Evolutionary conservation across 2,329 filamentous ascomycete species (phyloP).

Genomic region (Lojkania enalia): DNA sequence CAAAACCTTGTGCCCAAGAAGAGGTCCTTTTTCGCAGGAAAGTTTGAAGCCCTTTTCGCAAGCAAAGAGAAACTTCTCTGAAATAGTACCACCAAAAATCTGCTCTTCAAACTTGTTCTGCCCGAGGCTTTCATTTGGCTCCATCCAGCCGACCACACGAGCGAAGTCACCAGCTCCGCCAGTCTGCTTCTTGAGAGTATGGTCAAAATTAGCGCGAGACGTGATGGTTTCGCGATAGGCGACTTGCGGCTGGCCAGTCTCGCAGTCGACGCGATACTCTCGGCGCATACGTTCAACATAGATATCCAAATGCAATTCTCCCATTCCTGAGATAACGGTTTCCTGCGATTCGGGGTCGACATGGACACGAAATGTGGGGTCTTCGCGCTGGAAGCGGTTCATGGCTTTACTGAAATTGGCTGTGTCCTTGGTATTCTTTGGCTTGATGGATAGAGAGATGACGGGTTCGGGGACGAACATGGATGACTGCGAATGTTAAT

Average conservation of each 20-base stretch:
- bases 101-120: constrained; percentile 85
- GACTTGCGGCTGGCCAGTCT: constrained; percentile 94
- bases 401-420: constrained; percentile 98
- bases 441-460: constrained; percentile 96
- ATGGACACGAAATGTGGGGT: constrained; percentile 94
- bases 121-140: constrained; percentile 74
- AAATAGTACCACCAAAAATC: constrained; percentile 86
- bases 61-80: constrained; percentile 92
- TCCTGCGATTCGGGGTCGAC: constrained; percentile 92
- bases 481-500: constrained; percentile 58
- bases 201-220: constrained; percentile 80
- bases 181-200: constrained; percentile 90
- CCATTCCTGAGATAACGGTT: constrained; percentile 98
- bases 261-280: constrained; percentile 94
- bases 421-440: constrained; percentile 88
- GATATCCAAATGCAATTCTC: constrained; percentile 93
- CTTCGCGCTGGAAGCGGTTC: constrained; percentile 97
- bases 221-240: constrained; percentile 95
- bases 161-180: constrained; percentile 96
- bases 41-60: constrained; percentile 93
- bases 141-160: constrained; percentile 87
- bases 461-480: constrained; percentile 99
- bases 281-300: constrained; percentile 96
- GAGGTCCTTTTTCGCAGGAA: constrained; percentile 81
- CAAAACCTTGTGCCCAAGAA: constrained; percentile 91